Conservation (phyloP, 345 rosid genomes). For the Clarkia xantiana region DNA sequence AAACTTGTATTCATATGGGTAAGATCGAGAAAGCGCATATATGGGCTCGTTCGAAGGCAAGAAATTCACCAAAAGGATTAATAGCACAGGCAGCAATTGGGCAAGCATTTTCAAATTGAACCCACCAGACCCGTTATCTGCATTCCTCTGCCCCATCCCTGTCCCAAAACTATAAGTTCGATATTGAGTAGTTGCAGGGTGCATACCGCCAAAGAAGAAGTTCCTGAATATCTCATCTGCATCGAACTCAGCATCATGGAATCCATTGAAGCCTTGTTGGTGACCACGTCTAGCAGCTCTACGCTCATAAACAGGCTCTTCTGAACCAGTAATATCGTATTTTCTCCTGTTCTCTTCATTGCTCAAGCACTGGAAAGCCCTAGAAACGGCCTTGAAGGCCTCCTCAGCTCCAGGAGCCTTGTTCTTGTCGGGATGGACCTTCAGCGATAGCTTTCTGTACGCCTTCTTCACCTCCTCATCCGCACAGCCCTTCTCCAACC, state of each 20-base stretch:
- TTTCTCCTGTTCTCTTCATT: slow-evolving; percentile 48
- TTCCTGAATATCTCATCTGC: slow-evolving; percentile 89
- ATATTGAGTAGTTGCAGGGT: slow-evolving; percentile 55
- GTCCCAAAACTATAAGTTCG: slow-evolving; percentile 54
- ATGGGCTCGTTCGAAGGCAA: slow-evolving; percentile 65
- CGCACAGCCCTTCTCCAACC: slow-evolving; percentile 47
- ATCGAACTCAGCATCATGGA: slow-evolving; percentile 62
- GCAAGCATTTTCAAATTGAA: slow-evolving; percentile 45
- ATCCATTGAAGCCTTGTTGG: slow-evolving; percentile 38
- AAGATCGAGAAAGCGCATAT: slow-evolving; percentile 47
- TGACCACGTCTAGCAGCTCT: slow-evolving; percentile 25
- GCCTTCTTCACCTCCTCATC: too few relatives aligned
- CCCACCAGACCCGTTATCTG: slow-evolving; percentile 40
- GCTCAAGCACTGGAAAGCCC: slow-evolving; percentile 89
- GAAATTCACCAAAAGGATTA: slow-evolving; percentile 60
- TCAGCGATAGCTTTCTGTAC: too few relatives aligned
- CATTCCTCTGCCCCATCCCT: slow-evolving; percentile 43
- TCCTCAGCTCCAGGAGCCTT: too few relatives aligned
- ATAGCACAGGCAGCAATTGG: slow-evolving; percentile 65
- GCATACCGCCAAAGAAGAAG: slow-evolving; percentile 87
- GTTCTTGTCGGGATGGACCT: too few relatives aligned
- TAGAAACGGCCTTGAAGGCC: slow-evolving; percentile 70
- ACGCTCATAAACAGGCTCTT: slow-evolving; percentile 48
- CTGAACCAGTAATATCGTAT: slow-evolving; percentile 65
- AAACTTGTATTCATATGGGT: slow-evolving; percentile 67